Conservation (phyloP, 306 rosid genomes). For the Hippophae rhamnoides region DNA sequence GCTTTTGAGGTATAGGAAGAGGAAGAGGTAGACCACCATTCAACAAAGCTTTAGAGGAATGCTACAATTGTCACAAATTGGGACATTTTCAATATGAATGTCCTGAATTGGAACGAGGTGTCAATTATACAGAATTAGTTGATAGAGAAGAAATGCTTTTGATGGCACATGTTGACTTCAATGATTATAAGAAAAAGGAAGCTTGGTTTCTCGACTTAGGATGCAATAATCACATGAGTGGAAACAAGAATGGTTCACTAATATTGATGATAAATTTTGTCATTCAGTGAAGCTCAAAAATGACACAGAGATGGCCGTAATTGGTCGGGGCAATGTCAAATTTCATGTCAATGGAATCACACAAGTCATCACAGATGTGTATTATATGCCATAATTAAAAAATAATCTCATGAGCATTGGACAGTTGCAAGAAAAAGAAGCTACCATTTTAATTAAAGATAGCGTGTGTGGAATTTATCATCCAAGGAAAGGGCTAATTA, state of each 20-base stretch:
- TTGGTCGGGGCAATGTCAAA: not conserved
- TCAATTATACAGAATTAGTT: not conserved
- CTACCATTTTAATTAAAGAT: too few relatives aligned
- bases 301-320: not conserved
- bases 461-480: too few relatives aligned
- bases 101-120: not conserved
- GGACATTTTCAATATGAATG: not conserved
- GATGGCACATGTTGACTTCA: too few relatives aligned
- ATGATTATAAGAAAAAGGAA: not conserved
- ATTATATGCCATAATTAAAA: too few relatives aligned
- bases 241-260: not conserved
- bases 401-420: too few relatives aligned
- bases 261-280: not conserved
- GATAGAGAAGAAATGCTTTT: not conserved
- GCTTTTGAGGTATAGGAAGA: too few relatives aligned
- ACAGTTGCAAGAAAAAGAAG: too few relatives aligned
- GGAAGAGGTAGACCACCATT: not conserved
- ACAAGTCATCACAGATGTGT: too few relatives aligned
- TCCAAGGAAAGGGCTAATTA: too few relatives aligned
- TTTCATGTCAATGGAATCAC: not conserved
- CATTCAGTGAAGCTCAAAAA: not conserved
- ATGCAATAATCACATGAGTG: too few relatives aligned
- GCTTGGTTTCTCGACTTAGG: too few relatives aligned
- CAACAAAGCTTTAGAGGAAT: not conserved
- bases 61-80: not conserved